Percentiles rank a stretch among this genome's conserved stretches.
Conservation (phyloP, 345 rosid species). For the Cardamine resedifolia region DNA sequence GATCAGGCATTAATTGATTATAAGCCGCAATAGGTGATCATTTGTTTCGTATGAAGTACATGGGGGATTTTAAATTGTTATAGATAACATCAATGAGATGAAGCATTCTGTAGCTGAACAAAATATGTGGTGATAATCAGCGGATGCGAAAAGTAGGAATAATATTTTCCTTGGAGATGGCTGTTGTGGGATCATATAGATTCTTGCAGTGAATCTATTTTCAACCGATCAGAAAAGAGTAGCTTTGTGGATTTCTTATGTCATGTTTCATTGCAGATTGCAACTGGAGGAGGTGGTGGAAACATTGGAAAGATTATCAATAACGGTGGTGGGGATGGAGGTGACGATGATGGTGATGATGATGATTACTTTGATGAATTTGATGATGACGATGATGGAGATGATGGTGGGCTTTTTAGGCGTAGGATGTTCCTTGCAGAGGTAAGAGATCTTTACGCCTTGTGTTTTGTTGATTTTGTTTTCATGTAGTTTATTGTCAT, state of each 20-base stretch:
- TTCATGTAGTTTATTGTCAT: slow-evolving; percentile 1
- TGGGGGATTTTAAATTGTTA: not conserved
- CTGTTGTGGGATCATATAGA: not conserved
- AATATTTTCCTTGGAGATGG: slow-evolving; percentile 3
- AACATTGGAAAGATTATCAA: slow-evolving; percentile 83
- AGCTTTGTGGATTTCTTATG: slow-evolving; percentile 19
- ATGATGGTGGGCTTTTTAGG: slow-evolving; percentile 87
- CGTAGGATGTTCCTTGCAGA: slow-evolving; percentile 78
- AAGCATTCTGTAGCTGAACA: not conserved
- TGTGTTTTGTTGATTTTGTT: not conserved
- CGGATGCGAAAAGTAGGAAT: not conserved
- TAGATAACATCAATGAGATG: not conserved
- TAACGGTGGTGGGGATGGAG: slow-evolving; percentile 96
- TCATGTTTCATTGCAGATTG: slow-evolving; percentile 58
- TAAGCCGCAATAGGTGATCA: not conserved
- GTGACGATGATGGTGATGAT: slow-evolving; percentile 92
- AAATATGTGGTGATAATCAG: not conserved
- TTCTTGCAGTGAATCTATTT: not conserved
- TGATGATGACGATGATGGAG: slow-evolving; percentile 89
- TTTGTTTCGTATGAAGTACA: not conserved
- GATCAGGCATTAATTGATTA: not conserved
- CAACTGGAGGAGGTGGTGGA: slow-evolving; percentile 89
- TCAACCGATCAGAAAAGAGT: not conserved
- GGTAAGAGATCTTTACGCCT: slow-evolving; percentile 45
- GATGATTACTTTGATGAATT: slow-evolving; percentile 92